These are phyloP conservation scores for Fraxinus dipetala DNA, from an alignment of 305 asterid genomes.

Conservation along the genomic window DNA sequence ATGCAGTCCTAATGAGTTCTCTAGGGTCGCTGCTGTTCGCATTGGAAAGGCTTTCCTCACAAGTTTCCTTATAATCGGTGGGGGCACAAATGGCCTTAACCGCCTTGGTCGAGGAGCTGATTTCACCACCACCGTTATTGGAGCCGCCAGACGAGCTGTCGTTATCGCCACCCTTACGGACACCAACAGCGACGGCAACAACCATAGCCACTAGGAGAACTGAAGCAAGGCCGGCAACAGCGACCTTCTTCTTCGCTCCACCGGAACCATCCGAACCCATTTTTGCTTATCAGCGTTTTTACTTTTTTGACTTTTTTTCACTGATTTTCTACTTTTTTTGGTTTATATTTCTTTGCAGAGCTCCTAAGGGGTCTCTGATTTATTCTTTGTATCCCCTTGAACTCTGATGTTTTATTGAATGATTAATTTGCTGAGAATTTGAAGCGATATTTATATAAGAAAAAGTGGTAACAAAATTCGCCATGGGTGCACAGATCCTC, in stretches of 20 bases:
- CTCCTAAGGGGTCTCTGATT: slow-evolving; percentile 25
- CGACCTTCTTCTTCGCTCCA: slow-evolving; percentile 40
- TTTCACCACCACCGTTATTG: background rate
- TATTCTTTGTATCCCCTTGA: slow-evolving; percentile 29
- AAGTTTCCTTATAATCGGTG: slow-evolving; percentile 62
- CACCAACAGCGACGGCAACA: slow-evolving; percentile 43
- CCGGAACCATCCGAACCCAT: slow-evolving; percentile 28
- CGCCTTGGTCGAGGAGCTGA: slow-evolving; percentile 49
- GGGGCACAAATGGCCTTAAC: slow-evolving; percentile 55
- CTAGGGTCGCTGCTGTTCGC: slow-evolving; percentile 54
- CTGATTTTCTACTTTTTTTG: background rate
- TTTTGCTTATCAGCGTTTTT: background rate
- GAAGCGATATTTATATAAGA: background rate
- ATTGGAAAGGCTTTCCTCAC: slow-evolving; percentile 45
- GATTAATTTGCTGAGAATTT: background rate
- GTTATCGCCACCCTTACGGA: slow-evolving; percentile 15
- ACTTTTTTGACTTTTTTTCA: background rate
- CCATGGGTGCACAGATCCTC: background rate
- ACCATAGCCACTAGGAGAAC: slow-evolving; percentile 65
- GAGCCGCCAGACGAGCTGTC: background rate
- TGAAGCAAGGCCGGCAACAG: slow-evolving; percentile 53
- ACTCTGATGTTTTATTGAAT: slow-evolving; percentile 23
- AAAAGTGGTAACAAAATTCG: background rate
- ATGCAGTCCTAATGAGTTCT: slow-evolving; percentile 53
- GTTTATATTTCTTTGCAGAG: slow-evolving; percentile 16